Evolutionary conservation across 345 rosid species (phyloP), one percentile per base, ranked within the genome.

Genomic region (Bruguiera parviflora): DNA sequence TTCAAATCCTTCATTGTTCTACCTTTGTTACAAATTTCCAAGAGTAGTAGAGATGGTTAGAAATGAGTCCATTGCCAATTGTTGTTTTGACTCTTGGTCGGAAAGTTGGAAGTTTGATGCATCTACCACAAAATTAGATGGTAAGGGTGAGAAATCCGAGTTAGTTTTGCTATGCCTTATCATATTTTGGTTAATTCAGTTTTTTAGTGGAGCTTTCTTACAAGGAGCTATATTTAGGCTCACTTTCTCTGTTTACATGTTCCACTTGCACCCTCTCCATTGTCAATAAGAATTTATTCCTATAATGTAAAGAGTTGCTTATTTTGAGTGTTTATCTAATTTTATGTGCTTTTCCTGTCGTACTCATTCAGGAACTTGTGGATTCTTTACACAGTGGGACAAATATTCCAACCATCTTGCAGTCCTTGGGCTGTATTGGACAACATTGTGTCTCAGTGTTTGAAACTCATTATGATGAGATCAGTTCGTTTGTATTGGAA

Each of bases 341-440:
- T 74, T 5, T 58, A 11, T 43, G 33, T 46, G 22, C 3, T 5
- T 55, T 7, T 13, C 11, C 35, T 16, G 51, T 53, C 25, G 20
- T 33, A 33, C 46, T 61, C 18, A 58, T 65, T 21, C 91, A 91
- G 97, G 83, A 75, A 71, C 89, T 94, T 77, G 82, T 84, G 70
- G 78, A 79, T 79, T 85, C 88, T 77, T 79, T 94, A 67, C 80
- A 73, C 66, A 43, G 74, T 56, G 88, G 92, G 73, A 58, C 31
- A 71, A 86, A 91, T 63, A 74, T 82, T 72, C 90, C 98, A 66
- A 89, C 98, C 59, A 80, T 79, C 69, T 81, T 94, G 84, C 95
- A 94, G 78, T 91, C 98, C 62, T 74, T 94, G 89, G 97, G 96
- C 58, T 88, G 95, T 79, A 77, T 86, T 71, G 84, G 91, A 15